Evolutionary conservation across 2,329 filamentous ascomycete genomes (phyloP).

Genomic region (Aureobasidium sp.): DNA sequence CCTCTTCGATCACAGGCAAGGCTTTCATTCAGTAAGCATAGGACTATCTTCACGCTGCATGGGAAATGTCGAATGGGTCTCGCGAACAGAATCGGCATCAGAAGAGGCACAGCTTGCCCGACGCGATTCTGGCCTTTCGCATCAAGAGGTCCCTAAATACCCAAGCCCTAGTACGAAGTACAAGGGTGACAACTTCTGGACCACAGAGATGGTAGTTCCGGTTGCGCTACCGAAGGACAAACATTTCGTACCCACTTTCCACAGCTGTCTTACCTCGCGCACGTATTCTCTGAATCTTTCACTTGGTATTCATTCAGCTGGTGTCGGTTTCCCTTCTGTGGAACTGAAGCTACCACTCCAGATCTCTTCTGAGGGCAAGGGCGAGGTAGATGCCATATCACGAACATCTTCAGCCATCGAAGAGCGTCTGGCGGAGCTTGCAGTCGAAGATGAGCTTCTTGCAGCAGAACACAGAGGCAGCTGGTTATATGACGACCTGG

Average conservation of each 20-base stretch:
- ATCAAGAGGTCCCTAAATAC: constrained; percentile 25
- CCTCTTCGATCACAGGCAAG: constrained; percentile 42
- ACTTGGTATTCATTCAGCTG: constrained; percentile 43
- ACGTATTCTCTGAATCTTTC: constrained; percentile 55
- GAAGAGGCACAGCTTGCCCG: constrained; percentile 27
- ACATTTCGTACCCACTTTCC: constrained; percentile 61
- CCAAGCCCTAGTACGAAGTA: constrained; percentile 35
- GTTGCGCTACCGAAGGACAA: constrained; percentile 55
- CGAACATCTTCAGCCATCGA: constrained; percentile 18
- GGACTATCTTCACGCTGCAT: constrained; percentile 50
- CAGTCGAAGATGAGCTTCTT: constrained; percentile 28
- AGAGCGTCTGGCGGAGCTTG: constrained; percentile 24
- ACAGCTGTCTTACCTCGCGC: constrained; percentile 60
- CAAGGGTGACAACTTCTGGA: constrained; percentile 48
- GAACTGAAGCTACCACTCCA: constrained; percentile 41
- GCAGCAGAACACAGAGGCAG: constrained; percentile 9
- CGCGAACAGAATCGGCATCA: constrained; percentile 28
- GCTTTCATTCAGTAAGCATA: constrained; percentile 47
- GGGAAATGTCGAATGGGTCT: constrained; percentile 50
- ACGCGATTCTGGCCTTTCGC: constrained; percentile 35
- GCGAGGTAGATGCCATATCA: constrained; percentile 15
- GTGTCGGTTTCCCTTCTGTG: constrained; percentile 23
- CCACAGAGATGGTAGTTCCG: constrained; percentile 55
- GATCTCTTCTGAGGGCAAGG: constrained; percentile 27
- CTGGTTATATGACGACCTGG: neutral